Evolutionary conservation across 2,329 filamentous ascomycete species (phyloP), one percentile per base, ranked within the genome.

Genomic region (Drechslerella stenobrocha): DNA sequence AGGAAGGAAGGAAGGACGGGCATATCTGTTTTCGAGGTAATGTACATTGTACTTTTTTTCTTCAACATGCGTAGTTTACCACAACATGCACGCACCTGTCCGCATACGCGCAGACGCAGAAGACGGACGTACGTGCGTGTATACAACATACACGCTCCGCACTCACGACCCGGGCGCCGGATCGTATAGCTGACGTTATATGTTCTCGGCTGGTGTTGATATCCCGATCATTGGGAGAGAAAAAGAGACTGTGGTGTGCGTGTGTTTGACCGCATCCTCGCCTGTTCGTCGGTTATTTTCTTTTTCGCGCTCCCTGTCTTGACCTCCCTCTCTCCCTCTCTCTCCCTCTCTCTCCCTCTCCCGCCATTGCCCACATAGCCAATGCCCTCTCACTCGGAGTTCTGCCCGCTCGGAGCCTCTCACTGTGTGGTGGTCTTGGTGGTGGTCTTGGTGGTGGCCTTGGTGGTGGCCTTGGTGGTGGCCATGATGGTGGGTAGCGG

Each of bases 291-390:
- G 37, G 22, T 18, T 60, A 34, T 53, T 59, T 55, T 30, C 28
- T 60, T 51, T 51, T 52, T 56, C 48, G 44, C 57, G 58, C 53
- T 20, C 24, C 52, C 34, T 53, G 53, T 52, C 23, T 40, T 60
- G 45, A 46, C 18, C 26, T n/a, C n/a, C 23, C 26, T 32, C 46
- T 30, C 8, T 4, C 46, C 5, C 5, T n/a, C 22, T 13, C 28
- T 37, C 28, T 15, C n/a, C 8, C 30, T 28, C 28, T 3, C 48
- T 40, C 20, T 40, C 7, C 15, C 11, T 37, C 30, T 23, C 2
- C 13, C 13, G 20, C 30, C 18, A 35, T 7, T 7, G 4, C 13
- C 24, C 22, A 13, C 26, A 20, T 32, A 22, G 8, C 24, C 47
- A 15, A 30, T n/a, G n/a, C n/a, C n/a, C n/a, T n/a, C n/a, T n/a